phyloP scores from a whole-genome alignment of 2,329 filamentous ascomycete genomes.

The Massarina eburnea region DNA sequence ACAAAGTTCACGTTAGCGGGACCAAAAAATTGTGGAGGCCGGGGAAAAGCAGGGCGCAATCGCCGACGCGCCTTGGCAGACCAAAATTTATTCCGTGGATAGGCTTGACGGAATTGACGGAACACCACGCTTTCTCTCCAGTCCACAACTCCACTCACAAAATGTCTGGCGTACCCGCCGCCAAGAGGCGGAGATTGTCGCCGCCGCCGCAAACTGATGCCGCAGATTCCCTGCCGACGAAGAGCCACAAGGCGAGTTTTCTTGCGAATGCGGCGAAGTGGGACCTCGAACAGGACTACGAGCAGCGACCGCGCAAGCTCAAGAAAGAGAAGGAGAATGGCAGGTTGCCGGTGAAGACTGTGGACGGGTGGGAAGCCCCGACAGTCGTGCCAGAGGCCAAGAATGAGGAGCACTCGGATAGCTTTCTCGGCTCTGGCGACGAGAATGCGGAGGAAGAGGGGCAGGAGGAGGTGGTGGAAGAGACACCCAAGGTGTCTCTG shows the following conservation, averaged over 20 bases:
- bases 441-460: slow-evolving; percentile 53
- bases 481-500: slow-evolving; percentile 67
- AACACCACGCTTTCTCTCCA: slow-evolving; percentile 7
- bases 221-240: slow-evolving; percentile 14
- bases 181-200: slow-evolving; percentile 42
- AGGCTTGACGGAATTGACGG: background rate
- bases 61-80: slow-evolving; percentile 23
- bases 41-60: slow-evolving; percentile 18
- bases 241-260: slow-evolving; percentile 55
- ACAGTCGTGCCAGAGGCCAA: slow-evolving; percentile 43
- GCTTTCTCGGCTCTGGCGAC: slow-evolving; percentile 62
- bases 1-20: slow-evolving; percentile 4
- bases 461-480: slow-evolving; percentile 45
- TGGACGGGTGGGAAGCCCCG: slow-evolving; percentile 72
- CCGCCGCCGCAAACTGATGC: slow-evolving; percentile 37
- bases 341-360: slow-evolving; percentile 82
- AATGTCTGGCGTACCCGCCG: slow-evolving; percentile 39
- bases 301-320: slow-evolving; percentile 72
- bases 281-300: slow-evolving; percentile 92
- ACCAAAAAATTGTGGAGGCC: slow-evolving; percentile 21
- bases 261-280: slow-evolving; percentile 76
- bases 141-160: slow-evolving; percentile 1
- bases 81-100: slow-evolving; percentile 25
- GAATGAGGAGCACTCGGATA: slow-evolving; percentile 57
- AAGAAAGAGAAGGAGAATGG: slow-evolving; percentile 73